Percentiles rank a stretch among this genome's conserved stretches.
Conservation (phyloP, 163 green algal species). For the Prototheca wickerhamii region DNA sequence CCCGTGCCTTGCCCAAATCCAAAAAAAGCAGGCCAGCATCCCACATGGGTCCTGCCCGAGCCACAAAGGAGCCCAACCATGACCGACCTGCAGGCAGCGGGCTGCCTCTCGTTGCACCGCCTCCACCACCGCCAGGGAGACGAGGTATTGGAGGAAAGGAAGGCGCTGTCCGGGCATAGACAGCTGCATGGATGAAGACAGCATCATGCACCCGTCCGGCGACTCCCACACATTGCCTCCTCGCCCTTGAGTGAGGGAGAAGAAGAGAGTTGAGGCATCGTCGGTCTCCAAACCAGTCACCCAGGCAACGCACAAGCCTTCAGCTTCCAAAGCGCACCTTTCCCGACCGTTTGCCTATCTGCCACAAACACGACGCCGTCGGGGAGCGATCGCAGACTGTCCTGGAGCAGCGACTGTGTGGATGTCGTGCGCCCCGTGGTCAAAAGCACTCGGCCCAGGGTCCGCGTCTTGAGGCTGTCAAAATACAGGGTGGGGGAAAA, state of each 20-base stretch:
- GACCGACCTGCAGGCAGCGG: slow-evolving; percentile 15
- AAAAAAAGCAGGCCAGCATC: too few species aligned
- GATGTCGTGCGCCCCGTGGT: slow-evolving; percentile 22
- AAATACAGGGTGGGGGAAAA: slow-evolving; percentile 15
- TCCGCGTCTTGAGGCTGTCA: slow-evolving; percentile 1
- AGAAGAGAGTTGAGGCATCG: not conserved
- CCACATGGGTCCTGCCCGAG: too few species aligned
- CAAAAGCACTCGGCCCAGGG: slow-evolving; percentile 31
- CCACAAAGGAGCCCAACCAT: not conserved
- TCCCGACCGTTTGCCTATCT: slow-evolving; percentile 40
- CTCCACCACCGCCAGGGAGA: slow-evolving; percentile 74
- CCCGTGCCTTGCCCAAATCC: too few species aligned
- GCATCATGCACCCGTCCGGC: slow-evolving; percentile 89
- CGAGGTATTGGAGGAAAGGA: slow-evolving; percentile 92
- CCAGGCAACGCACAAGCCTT: too few species aligned
- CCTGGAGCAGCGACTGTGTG: slow-evolving; percentile 46
- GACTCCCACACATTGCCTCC: slow-evolving; percentile 80
- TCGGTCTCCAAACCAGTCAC: too few species aligned
- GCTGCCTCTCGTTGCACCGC: slow-evolving; percentile 47
- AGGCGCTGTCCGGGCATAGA: slow-evolving; percentile 56
- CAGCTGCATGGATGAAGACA: slow-evolving; percentile 51
- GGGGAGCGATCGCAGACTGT: slow-evolving; percentile 29
- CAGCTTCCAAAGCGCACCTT: slow-evolving; percentile 32
- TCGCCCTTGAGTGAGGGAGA: slow-evolving; percentile 38
- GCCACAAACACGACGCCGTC: slow-evolving; percentile 42